These are phyloP conservation scores for Kondoa subrosea DNA, from an alignment of 768 basidiomycete genomes.

Conservation along the genomic window DNA sequence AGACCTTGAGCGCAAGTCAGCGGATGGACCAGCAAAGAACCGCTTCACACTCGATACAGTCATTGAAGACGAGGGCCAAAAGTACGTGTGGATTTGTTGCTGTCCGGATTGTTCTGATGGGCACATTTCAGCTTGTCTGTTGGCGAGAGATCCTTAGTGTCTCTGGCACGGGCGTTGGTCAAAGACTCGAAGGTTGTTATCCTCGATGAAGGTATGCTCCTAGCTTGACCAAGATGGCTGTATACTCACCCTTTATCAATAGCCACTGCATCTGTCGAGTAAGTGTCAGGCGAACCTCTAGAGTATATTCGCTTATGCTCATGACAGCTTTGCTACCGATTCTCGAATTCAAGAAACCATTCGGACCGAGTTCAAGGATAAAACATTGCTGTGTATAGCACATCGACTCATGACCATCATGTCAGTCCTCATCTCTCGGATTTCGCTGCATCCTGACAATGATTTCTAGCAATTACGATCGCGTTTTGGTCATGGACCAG, in stretches of 20 bases:
- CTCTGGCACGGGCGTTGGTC: slow-evolving; percentile 73
- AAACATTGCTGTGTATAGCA: slow-evolving; percentile 72
- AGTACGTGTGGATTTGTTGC: not conserved
- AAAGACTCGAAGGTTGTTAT: slow-evolving; percentile 70
- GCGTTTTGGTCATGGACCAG: slow-evolving; percentile 70
- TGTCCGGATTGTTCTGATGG: slow-evolving; percentile 22
- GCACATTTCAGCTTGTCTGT: slow-evolving; percentile 32
- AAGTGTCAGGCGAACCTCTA: not conserved
- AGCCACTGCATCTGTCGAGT: slow-evolving; percentile 30
- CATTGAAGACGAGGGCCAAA: slow-evolving; percentile 66
- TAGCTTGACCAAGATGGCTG: slow-evolving; percentile 22
- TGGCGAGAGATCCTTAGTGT: slow-evolving; percentile 59
- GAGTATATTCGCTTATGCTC: not conserved
- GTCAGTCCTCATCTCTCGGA: slow-evolving; percentile 3
- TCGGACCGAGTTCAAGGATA: slow-evolving; percentile 54
- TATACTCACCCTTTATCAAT: not conserved
- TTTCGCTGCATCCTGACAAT: slow-evolving; percentile 39
- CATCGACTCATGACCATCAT: slow-evolving; percentile 37
- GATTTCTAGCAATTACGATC: slow-evolving; percentile 63
- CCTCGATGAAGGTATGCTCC: slow-evolving; percentile 54
- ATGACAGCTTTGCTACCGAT: slow-evolving; percentile 49
- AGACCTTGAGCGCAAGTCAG: slow-evolving; percentile 24
- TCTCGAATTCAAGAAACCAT: slow-evolving; percentile 82
- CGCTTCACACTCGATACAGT: slow-evolving; percentile 67
- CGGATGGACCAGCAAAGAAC: slow-evolving; percentile 28